Base-by-base conservation (phyloP, 2,329 filamentous ascomycete species). In the Westerdykella sp. region DNA sequence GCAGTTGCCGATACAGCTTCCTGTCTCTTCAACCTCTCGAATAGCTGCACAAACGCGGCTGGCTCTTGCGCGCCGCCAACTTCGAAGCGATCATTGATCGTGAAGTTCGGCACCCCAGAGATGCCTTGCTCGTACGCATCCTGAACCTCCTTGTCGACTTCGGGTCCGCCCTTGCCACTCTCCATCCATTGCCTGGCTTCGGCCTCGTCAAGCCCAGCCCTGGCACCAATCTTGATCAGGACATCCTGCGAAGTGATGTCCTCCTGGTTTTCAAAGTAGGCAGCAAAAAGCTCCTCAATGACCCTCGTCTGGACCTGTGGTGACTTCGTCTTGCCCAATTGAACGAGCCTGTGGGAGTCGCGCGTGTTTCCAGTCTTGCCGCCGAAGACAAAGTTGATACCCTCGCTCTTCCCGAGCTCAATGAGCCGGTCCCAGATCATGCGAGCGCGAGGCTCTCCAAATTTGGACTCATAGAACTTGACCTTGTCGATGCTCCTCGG, bases 351-450 rank as follows among this genome's bases (percentile, higher is more conserved):
- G 66, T 95, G 88, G 44, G 84, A 85, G 55, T 94, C 85, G 15
- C 87, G 74, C 14, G 87, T 91, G 57, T 83, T 85, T 38, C 89
- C 89, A 5, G 81, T 81, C 50, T 75, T 79, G 42, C 87, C 85
- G 11, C 78, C 77, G 50, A 83, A 85, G 16, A 77, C 77, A 67
- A 94, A 94, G 39, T 78, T 67, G 57, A 95, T 85, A 1, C 86
- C 87, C 39, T 85, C 81, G 16, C 71, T 68, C 31, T 72, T 69
- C 13, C 86, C 87, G 16, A 83, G 65, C 25, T 72, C 61, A 0
- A 68, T 60, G 18, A 90, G 71, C 1, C 79, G 78, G 37, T 73
- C 65, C 43, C 77, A 72, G 44, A 88, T 79, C 50, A 76, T 73
- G 0, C 69, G 58, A 2, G 72, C 69, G 25, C 87, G 77, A 18